Conservation (phyloP, 176 grass and related monocot species). For the Otatea glauca region DNA sequence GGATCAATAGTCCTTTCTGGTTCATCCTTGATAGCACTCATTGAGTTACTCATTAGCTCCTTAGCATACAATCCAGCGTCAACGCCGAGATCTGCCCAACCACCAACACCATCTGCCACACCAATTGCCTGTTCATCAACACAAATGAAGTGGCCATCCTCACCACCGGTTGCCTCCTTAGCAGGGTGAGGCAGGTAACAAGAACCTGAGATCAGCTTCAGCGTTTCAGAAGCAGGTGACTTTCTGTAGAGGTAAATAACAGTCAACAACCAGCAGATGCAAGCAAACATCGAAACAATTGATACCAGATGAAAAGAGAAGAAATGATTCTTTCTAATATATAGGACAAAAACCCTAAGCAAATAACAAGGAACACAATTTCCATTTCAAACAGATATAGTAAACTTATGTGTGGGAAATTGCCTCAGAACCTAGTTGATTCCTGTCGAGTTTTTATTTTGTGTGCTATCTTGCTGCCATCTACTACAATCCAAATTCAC, state of each 20-base stretch:
- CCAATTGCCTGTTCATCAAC: slow-evolving; percentile 77
- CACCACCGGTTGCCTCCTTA: slow-evolving; percentile 94
- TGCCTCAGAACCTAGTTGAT: neutral
- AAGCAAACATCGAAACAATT: slow-evolving; percentile 11
- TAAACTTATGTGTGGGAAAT: neutral
- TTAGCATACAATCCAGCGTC: slow-evolving; percentile 89
- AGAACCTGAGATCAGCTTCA: slow-evolving; percentile 87
- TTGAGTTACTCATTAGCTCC: slow-evolving; percentile 83
- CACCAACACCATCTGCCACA: slow-evolving; percentile 96
- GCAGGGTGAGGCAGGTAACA: slow-evolving; percentile 96
- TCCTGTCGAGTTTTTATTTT: neutral
- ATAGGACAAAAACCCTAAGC: neutral
- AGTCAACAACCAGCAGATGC: neutral
- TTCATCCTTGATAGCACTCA: slow-evolving; percentile 79
- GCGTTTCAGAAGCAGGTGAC: slow-evolving; percentile 34
- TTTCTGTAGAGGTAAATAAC: slow-evolving; percentile 50
- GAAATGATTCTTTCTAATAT: neutral
- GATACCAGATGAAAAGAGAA: neutral
- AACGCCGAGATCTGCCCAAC: slow-evolving; percentile 89
- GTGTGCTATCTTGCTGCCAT: neutral
- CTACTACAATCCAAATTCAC: slow-evolving; percentile 3
- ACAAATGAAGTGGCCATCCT: slow-evolving; percentile 97
- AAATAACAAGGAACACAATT: neutral
- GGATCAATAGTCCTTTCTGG: slow-evolving; percentile 80
- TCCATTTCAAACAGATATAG: neutral